A percentile compares a stretch with the other conserved stretches of the same genome.
These are phyloP conservation scores for Globisporangium echinulatum DNA, from an alignment of 352 stramenopile species.

Conservation along the genomic window DNA sequence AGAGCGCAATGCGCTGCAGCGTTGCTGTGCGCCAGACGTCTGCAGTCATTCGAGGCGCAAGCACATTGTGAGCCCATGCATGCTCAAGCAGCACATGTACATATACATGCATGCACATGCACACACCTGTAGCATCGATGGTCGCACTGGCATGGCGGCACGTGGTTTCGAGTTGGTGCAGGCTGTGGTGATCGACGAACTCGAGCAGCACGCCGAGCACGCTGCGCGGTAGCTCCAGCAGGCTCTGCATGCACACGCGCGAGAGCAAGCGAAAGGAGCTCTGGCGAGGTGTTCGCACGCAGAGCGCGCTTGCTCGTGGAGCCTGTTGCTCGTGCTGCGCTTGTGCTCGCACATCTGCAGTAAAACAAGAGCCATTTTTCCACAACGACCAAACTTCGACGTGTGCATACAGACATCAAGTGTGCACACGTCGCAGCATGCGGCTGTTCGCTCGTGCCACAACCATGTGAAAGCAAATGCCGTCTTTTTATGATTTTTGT, in stretches of 20 bases:
- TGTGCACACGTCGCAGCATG: no score
- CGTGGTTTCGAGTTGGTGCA: conserved; percentile 20
- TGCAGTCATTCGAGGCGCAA: background rate
- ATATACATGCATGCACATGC: background rate
- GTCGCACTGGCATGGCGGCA: conserved; percentile 11
- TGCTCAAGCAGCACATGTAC: background rate
- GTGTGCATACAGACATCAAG: no score
- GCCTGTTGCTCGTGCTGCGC: no score
- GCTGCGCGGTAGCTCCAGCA: conserved; percentile 16
- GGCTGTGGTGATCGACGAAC: conserved; percentile 19
- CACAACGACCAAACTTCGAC: no score
- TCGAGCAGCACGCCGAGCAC: conserved; percentile 23
- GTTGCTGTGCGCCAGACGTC: conserved; percentile 16
- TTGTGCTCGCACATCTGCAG: no score
- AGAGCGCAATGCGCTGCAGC: conserved; percentile 11
- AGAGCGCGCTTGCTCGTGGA: no score
- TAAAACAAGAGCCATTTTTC: no score
- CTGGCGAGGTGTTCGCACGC: background rate
- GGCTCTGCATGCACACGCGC: conserved; percentile 9
- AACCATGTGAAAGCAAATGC: no score
- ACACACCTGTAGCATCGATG: conserved; percentile 11
- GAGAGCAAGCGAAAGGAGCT: conserved; percentile 20
- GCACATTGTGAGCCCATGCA: background rate
- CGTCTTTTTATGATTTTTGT: no score
- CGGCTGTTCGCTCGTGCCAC: no score